Conservation (phyloP, 2,329 filamentous ascomycete genomes). For the Diaporthe sp. region DNA sequence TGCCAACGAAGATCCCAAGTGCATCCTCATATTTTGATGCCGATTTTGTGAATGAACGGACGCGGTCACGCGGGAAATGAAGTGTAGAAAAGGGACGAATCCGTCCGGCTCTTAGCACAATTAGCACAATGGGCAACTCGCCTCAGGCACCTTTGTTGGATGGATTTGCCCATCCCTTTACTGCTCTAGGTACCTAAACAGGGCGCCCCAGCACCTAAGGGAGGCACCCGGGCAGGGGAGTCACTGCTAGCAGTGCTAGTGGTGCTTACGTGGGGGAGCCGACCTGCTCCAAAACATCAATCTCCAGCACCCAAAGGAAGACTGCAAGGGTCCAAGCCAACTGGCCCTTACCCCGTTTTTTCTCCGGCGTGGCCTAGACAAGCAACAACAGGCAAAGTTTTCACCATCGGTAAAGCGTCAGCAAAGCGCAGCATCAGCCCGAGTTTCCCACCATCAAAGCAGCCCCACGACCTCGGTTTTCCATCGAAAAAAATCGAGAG, state of each 20-base stretch:
- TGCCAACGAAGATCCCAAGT: background rate
- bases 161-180: constrained; percentile 2
- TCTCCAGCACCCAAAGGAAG: constrained; percentile 14
- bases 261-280: constrained; percentile 26
- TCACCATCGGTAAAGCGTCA: constrained; percentile 60
- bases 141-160: constrained; percentile 5
- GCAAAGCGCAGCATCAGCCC: constrained; percentile 64
- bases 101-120: background rate
- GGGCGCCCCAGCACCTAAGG: background rate
- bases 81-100: background rate
- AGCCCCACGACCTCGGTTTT: constrained; percentile 62
- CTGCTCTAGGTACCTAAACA: background rate
- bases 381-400: constrained; percentile 62
- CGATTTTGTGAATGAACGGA: background rate
- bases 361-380: constrained; percentile 35
- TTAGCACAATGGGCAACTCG: background rate
- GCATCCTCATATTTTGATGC: background rate
- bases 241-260: constrained; percentile 6
- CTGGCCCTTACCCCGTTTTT: constrained; percentile 40
- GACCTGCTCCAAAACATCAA: constrained; percentile 25
- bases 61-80: background rate
- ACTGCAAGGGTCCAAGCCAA: constrained; percentile 25
- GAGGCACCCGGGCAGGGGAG: background rate
- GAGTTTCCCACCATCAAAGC: constrained; percentile 67
- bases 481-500: constrained; percentile 68